Conservation (phyloP, 306 rosid genomes). For the Cicer bijugum region DNA sequence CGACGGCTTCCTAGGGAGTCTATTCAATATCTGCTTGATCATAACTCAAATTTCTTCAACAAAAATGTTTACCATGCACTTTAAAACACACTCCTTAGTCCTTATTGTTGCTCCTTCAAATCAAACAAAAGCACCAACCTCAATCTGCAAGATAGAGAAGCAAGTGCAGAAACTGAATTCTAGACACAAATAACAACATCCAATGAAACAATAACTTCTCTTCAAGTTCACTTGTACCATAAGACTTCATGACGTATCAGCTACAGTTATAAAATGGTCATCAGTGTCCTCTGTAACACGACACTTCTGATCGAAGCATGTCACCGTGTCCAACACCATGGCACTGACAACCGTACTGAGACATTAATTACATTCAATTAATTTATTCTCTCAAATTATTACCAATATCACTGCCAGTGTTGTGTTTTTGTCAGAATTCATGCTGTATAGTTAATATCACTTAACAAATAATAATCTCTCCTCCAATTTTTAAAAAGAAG, state of each 20-base stretch:
- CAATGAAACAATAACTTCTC: slow-evolving; percentile 40
- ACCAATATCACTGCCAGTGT: too few species aligned
- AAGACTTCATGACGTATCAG: slow-evolving; percentile 37
- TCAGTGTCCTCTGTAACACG: too few species aligned
- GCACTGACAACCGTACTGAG: too few species aligned
- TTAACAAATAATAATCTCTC: too few species aligned
- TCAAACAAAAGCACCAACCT: slow-evolving; percentile 49
- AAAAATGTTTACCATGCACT: slow-evolving; percentile 46
- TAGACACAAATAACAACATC: not conserved
- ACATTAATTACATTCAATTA: too few species aligned
- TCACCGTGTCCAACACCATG: too few species aligned
- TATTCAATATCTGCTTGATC: slow-evolving; percentile 90
- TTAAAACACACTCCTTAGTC: slow-evolving; percentile 42
- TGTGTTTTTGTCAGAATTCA: too few species aligned
- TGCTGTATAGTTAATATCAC: too few species aligned
- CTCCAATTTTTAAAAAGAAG: too few species aligned
- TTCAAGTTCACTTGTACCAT: slow-evolving; percentile 42
- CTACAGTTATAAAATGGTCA: not conserved
- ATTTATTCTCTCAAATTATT: too few species aligned
- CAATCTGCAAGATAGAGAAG: slow-evolving; percentile 41
- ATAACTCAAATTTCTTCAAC: slow-evolving; percentile 57
- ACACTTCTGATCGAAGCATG: too few species aligned
- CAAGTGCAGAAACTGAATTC: slow-evolving; percentile 46
- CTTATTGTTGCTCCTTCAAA: slow-evolving; percentile 43
- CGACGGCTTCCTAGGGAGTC: slow-evolving; percentile 85